Conservation (phyloP, 1,139 yeast genomes). For the Hyphopichia buzzinii region DNA sequence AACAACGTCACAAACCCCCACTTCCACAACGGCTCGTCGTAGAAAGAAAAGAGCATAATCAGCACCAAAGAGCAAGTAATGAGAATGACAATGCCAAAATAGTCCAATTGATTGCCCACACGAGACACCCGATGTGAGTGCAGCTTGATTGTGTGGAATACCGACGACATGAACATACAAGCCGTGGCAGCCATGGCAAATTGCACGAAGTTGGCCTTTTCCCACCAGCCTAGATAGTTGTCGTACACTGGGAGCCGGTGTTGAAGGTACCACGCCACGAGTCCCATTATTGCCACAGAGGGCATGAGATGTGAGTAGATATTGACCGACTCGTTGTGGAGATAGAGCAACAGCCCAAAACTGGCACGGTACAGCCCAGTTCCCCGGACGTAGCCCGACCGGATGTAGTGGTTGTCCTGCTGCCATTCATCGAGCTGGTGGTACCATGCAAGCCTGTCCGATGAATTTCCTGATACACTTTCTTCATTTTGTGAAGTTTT, state of each 20-base stretch:
- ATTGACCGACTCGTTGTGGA: slow-evolving; percentile 86
- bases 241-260: slow-evolving; percentile 36
- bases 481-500: background rate
- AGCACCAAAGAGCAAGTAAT: slow-evolving; percentile 77
- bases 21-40: slow-evolving; percentile 46
- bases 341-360: slow-evolving; percentile 53
- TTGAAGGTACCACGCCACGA: slow-evolving; percentile 20
- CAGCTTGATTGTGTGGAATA: slow-evolving; percentile 73
- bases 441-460: slow-evolving; percentile 22
- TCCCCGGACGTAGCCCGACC: slow-evolving; percentile 71
- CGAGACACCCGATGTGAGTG: slow-evolving; percentile 64
- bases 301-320: slow-evolving; percentile 82
- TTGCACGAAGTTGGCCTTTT: slow-evolving; percentile 34
- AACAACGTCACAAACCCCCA: slow-evolving; percentile 49
- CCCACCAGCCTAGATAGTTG: slow-evolving; percentile 43
- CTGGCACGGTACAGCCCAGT: slow-evolving; percentile 56
- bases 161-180: slow-evolving; percentile 73
- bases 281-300: slow-evolving; percentile 38
- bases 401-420: slow-evolving; percentile 76
- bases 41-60: slow-evolving; percentile 63
- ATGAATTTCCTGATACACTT: background rate
- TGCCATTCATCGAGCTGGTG: slow-evolving; percentile 77
- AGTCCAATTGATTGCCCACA: slow-evolving; percentile 80
- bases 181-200: slow-evolving; percentile 41
- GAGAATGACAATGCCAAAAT: slow-evolving; percentile 78